These are phyloP conservation scores for Phytomonas francai DNA, from an alignment of 208 protist species.

Conservation along the genomic window DNA sequence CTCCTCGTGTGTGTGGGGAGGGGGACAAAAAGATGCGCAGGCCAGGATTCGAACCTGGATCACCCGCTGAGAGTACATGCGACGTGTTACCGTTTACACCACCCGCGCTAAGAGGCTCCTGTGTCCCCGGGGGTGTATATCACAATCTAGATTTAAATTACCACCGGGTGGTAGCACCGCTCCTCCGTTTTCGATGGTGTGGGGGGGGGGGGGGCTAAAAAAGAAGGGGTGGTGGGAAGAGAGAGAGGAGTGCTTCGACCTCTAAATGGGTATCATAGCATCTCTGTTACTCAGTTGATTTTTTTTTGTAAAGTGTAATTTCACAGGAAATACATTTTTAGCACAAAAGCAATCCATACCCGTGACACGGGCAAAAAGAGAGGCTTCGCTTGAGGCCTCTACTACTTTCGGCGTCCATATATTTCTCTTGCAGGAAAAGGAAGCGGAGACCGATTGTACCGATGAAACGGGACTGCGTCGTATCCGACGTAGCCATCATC, in stretches of 20 bases:
- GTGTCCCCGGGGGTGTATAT: no score
- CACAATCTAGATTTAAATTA: no score
- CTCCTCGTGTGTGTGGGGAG: no score
- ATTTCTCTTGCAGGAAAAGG: slow-evolving; percentile 78
- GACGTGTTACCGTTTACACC: not conserved
- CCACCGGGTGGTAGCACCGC: no score
- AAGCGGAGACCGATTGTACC: slow-evolving; percentile 78
- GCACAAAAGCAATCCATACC: not conserved
- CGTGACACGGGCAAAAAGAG: not conserved
- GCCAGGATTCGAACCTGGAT: not conserved
- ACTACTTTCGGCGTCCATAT: slow-evolving; percentile 82
- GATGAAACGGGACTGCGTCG: slow-evolving; percentile 74
- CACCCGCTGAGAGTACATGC: not conserved
- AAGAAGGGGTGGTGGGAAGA: not conserved
- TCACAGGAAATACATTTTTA: not conserved
- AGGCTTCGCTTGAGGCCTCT: not conserved
- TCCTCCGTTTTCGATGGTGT: no score
- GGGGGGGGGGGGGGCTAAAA: not conserved
- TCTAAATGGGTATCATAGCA: not conserved
- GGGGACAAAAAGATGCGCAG: not conserved
- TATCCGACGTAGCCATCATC: slow-evolving; percentile 86
- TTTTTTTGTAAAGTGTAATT: not conserved
- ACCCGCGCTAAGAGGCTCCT: not conserved
- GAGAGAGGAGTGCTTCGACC: not conserved
- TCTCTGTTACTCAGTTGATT: not conserved